Base-by-base conservation (phyloP, 495 filamentous ascomycete genomes). In the Penicillium goetzii region DNA sequence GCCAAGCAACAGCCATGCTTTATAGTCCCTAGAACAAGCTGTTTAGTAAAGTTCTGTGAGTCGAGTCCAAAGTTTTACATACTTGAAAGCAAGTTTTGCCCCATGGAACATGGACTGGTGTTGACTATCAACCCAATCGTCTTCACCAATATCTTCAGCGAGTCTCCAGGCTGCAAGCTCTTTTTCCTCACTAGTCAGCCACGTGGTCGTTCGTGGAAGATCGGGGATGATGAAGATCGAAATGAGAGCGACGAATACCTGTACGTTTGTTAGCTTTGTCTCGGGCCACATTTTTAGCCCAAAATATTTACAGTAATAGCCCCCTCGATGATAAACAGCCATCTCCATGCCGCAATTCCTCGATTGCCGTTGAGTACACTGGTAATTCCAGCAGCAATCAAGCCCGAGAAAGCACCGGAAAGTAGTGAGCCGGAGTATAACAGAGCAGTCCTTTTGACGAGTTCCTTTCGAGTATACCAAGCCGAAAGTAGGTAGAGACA, bases 121-220 rank as follows among this genome's bases (percentile, higher is more conserved):
- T 36, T 85, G 74, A 43, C 80, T 78, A 21, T 78, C 82, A 25
- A 81, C 70, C 87, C 84, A 88, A 70, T 92, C 89, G 64, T 90
- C 88, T 64, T 87, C 78, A 11, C 91, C 90, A 61, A 91, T 86
- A 68, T 93, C 90, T 66, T 89, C 88, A 61, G 88, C 81, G 4
- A 91, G 72, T 10, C 90, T 74, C 84, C 86, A 91, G 30, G 83
- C 72, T 19, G 88, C 89, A 15, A 92, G 76, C 5, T 82, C 77
- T 21, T 81, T 80, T 68, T 91, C 87, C 64, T 88, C 80, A 40
- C 88, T 83, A 8, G 78, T 87, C 14, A 92, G 73, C 88, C 90
- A 91, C 8, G 68, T 72, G 0, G 89, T 91, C 32, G 90, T 91
- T 19, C 86, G 76, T 28, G 90, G 90, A 59, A 90, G 88, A 72